Base-by-base conservation (phyloP, 441 rosid species). In the Erysimum cheiri region DNA sequence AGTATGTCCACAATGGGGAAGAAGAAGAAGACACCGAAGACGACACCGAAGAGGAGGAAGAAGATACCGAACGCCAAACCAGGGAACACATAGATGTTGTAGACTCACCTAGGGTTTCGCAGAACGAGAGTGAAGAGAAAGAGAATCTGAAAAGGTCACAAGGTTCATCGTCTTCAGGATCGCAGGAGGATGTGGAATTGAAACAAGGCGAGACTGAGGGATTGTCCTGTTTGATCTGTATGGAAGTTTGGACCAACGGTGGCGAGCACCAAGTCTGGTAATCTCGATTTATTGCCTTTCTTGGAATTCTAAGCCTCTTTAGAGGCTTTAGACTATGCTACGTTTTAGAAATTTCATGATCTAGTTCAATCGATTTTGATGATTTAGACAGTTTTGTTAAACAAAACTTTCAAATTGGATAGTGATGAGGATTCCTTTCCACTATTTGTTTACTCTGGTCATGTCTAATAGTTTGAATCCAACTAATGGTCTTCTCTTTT, bases 191-290 rank as follows among this genome's bases (percentile, higher is more conserved):
- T 56, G 81, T 11, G 26, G 71, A 78, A 69, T 81, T 83, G 85
- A 83, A 75, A 57, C 81, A 69, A 4, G 48, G 67, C 6, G 95
- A 91, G 10, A 69, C 81, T 26, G 98, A 93, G 12, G 96, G 91
- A 26, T 77, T 82, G 33, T 84, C 80, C 37, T 93, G 98, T 75
- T 80, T 95, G 12, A 91, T 93, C 47, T 93, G 98, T 41, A 82
- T 89, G 94, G 95, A 93, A 40, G 76, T 85, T 60, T 91, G 97
- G 95, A 84, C 91, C 10, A 79, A 75, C 35, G 72, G 64, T 24
- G 97, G 96, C 26, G 86, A 82, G 32, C 97, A 93, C 73, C 90
- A 84, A 59, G 71, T 91, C 77, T 85, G 95, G 96, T 91, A 29
- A 14, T 35, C 66, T 62, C 62, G n/a, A 43, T 60, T 50, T 12